Percentiles rank a stretch among this genome's conserved stretches.
These are phyloP conservation scores for Yarrowia porcina DNA, from an alignment of 805 yeast species.

Conservation along the genomic window DNA sequence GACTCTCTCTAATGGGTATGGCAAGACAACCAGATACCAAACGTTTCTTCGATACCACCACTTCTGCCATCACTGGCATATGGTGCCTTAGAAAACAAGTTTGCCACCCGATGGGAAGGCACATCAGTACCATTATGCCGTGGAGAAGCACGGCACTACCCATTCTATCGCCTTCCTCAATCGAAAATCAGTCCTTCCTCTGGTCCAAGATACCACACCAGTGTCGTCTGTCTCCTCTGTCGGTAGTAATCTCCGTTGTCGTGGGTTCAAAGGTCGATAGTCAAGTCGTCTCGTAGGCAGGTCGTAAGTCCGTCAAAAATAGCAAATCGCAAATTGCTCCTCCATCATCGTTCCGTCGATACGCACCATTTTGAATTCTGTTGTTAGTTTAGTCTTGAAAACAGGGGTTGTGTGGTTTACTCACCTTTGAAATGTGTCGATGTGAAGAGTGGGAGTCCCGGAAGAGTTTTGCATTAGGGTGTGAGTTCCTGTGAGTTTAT, in stretches of 20 bases:
- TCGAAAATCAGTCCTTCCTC: neutral
- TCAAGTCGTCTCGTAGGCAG: neutral
- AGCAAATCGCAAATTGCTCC: constrained; percentile 6
- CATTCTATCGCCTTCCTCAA: no score
- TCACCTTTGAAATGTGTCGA: constrained; percentile 26
- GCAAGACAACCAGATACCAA: no score
- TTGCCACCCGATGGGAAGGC: neutral
- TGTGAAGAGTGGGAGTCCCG: constrained; percentile 24
- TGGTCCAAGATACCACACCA: neutral
- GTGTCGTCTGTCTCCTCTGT: neutral
- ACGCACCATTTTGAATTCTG: constrained; percentile 26
- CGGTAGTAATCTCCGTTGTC: neutral
- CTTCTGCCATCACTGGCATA: no score
- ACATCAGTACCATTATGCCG: no score
- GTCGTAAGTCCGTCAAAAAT: neutral
- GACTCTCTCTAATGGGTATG: no score
- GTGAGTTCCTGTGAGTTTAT: constrained; percentile 18
- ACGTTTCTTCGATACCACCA: no score
- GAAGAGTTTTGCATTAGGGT: constrained; percentile 25
- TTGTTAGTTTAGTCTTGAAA: constrained; percentile 22
- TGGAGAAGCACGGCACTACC: no score
- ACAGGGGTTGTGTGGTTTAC: constrained; percentile 17
- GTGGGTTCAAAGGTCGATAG: neutral
- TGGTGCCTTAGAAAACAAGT: no score
- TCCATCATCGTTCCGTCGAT: constrained; percentile 1